Evolutionary conservation across 768 basidiomycete species (phyloP).

Genomic region (Cystofilobasidium macerans): DNA sequence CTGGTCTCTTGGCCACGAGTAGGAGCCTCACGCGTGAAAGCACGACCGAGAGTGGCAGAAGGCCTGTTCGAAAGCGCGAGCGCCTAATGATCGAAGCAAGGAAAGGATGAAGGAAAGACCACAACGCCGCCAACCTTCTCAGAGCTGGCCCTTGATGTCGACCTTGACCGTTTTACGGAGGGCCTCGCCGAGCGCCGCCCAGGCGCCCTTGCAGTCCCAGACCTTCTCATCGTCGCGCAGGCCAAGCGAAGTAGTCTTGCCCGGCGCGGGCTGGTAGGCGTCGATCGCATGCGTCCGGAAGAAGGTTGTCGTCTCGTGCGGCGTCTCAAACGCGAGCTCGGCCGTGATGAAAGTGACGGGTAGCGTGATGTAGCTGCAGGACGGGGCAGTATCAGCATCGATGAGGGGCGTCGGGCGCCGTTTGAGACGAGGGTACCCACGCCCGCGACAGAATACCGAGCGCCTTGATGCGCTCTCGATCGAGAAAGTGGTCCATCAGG

Average conservation of each 20-base stretch:
- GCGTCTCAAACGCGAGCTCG: slow-evolving; percentile 71
- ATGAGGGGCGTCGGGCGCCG: neutral
- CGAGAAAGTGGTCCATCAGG: slow-evolving; percentile 98
- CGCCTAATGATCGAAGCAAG: no score
- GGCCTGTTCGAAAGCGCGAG: no score
- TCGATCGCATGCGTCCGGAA: slow-evolving; percentile 57
- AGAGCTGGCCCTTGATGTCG: slow-evolving; percentile 86
- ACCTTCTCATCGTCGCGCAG: slow-evolving; percentile 50
- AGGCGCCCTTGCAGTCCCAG: slow-evolving; percentile 39
- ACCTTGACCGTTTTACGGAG: slow-evolving; percentile 75
- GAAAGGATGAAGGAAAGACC: no score
- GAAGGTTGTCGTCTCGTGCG: slow-evolving; percentile 56
- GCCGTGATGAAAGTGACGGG: slow-evolving; percentile 63
- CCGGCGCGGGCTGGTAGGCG: slow-evolving; percentile 42
- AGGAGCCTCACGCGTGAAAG: no score
- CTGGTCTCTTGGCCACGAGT: no score
- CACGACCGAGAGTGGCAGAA: no score
- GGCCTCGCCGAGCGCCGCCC: slow-evolving; percentile 46
- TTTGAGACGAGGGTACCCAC: slow-evolving; percentile 46
- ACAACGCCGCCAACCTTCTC: no score
- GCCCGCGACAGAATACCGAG: slow-evolving; percentile 84
- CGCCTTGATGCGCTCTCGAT: slow-evolving; percentile 75
- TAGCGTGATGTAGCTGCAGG: slow-evolving; percentile 67
- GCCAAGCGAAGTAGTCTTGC: neutral
- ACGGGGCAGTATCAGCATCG: neutral